Evolutionary conservation across 2,329 filamentous ascomycete species (phyloP), one percentile per base, ranked within the genome.

Genomic region (Didymella keratinophila): DNA sequence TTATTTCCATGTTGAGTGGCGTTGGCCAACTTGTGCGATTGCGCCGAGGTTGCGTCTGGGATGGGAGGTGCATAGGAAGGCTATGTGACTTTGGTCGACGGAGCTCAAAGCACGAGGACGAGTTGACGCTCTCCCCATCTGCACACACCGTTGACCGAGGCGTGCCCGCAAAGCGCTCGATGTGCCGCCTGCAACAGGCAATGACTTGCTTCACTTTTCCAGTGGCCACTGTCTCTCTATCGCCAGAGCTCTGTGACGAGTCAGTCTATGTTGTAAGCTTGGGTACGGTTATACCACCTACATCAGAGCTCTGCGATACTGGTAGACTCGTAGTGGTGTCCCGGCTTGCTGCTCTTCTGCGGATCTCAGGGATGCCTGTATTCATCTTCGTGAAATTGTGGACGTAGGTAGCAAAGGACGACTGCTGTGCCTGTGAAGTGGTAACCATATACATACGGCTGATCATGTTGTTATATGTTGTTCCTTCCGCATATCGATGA

Each of bases 191-290:
- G 18, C 49, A 58, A 27, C 44, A 58, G 16, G 37, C 49, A n/a
- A 58, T 53, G 23, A 53, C 49, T 25, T 53, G 56, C 37, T 49
- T 58, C 23, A 53, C 39, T 12, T 23, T 53, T 8, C 32, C 37
- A 4, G n/a, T 28, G 11, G 39, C 32, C 34, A 23, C 11, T 1
- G 32, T 27, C 9, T 53, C 30, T 12, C 12, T 23, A 7, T 45
- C 37, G 11, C 10, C 14, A 11, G 44, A 49, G 32, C 20, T 44
- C 56, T 58, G 25, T 11, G 7, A 7, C 3, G 5, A 1, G 8
- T 53, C 27, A 53, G 44, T 39, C 14, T 16, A 16, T 9, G n/a
- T 25, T 32, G 16, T 9, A 16, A 27, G 18, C 23, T 39, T 5
- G 14, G 12, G 11, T 9, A 3, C 3, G 11, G 9, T 4, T 30